Evolutionary conservation across 2,329 filamentous ascomycete species (phyloP), one percentile per base, ranked within the genome.

Genomic region (Diplodia sapinea): DNA sequence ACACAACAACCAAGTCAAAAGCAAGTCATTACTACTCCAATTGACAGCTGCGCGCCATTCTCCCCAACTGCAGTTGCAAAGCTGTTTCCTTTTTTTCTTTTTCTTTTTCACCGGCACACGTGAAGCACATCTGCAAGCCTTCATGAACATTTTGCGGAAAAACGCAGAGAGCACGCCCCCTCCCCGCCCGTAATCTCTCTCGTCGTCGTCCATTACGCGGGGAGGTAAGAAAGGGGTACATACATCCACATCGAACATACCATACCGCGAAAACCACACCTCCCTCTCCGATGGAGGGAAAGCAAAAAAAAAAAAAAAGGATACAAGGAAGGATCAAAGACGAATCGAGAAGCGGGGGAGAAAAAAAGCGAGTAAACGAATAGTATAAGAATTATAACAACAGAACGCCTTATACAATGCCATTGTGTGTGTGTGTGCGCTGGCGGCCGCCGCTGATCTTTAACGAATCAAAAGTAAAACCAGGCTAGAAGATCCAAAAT

Each of bases 261-360:
- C 15, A 26, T 26, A 43, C 40, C 40, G 40, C 15, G 23, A 15
- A 55, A 55, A 17, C 17, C 52, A 9, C 26, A 17, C 31, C 31
- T 33, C 26, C 26, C 26, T 3, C 33, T 8, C 33, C 33, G 33
- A 36, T 36, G 33, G 33, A 36, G 33, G 7, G 33, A 9, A 26
- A 26, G 23, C 23, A 2, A 26, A 26, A 26, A 26, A 26, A 23
- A 23, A 8, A 36, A n/a, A n/a, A 50, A 62, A 62, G 17, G 43
- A 20, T 62, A 62, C 57, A 62, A n/a, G 29, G 54, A 56, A 62
- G 57, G 49, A 62, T 50, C 15, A 43, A 50, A 62, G 26, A 62
- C 57, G 43, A 40, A 62, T 43, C 57, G 40, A 4, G 26, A 26
- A 26, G 26, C 26, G 26, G 26, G 26, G 26, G 26, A 4, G 26